Evolutionary conservation across 2,329 filamentous ascomycete genomes (phyloP).

Genomic region (Graphiopsis chlorocephala): DNA sequence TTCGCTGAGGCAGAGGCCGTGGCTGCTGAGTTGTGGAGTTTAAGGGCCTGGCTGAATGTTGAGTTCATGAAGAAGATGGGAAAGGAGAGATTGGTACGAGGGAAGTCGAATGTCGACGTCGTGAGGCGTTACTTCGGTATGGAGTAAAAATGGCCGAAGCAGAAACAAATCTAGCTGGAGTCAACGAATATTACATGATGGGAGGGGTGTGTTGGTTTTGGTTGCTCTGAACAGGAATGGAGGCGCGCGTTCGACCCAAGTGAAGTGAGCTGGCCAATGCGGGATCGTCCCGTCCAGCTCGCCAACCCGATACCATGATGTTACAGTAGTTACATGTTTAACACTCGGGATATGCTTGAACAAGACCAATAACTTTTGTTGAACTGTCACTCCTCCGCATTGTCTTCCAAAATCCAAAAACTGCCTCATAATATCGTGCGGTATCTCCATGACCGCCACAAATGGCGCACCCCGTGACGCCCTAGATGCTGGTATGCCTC

Average conservation of each 20-base stretch:
- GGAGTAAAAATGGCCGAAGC: background rate
- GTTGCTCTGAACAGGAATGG: background rate
- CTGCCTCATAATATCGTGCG: background rate
- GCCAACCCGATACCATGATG: background rate
- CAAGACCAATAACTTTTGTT: background rate
- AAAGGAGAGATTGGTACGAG: background rate
- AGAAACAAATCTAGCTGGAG: background rate
- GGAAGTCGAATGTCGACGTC: background rate
- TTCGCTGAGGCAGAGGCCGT: background rate
- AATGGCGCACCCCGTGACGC: constrained; percentile 13
- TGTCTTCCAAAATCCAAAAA: background rate
- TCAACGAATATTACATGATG: background rate
- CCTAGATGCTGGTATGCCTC: constrained; percentile 9
- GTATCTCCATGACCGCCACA: constrained; percentile 12
- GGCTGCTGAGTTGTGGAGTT: background rate
- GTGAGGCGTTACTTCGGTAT: background rate
- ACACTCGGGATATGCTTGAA: background rate
- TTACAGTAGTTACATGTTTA: background rate
- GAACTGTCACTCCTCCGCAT: background rate
- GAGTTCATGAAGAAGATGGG: background rate
- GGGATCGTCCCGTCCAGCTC: background rate
- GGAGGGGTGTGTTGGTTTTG: background rate
- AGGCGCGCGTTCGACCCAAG: background rate
- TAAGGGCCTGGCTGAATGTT: background rate
- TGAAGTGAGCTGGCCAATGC: background rate